phyloP scores from a whole-genome alignment of 2,329 filamentous ascomycete genomes.

The Cladophialophora yegresii region DNA sequence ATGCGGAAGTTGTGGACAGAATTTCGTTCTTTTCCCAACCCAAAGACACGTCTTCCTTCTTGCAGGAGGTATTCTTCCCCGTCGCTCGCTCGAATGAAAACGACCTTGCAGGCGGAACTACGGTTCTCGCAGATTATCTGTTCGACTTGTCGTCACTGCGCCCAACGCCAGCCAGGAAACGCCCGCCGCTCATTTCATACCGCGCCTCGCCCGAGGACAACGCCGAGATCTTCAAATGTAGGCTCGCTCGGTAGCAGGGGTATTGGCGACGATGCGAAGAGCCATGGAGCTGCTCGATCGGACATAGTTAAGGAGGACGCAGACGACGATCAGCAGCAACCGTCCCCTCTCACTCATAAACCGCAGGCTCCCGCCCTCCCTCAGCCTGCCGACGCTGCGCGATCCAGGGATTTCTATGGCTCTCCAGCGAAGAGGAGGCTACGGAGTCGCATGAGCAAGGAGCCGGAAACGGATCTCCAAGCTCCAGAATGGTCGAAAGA shows the following conservation, averaged over 20 bases:
- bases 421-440: slow-evolving; percentile 30
- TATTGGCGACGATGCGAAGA: slow-evolving; percentile 16
- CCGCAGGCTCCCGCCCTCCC: slow-evolving; percentile 1
- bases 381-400: slow-evolving; percentile 12
- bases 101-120: slow-evolving; percentile 34
- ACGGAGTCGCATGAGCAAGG: slow-evolving; percentile 26
- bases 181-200: slow-evolving; percentile 27
- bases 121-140: slow-evolving; percentile 31
- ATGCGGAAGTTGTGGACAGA: neutral
- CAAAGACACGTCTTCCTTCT: neutral
- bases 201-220: slow-evolving; percentile 16
- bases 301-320: slow-evolving; percentile 21
- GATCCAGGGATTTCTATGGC: slow-evolving; percentile 24
- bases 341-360: slow-evolving; percentile 4
- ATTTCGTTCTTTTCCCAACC: slow-evolving; percentile 7
- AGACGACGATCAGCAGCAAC: slow-evolving; percentile 8
- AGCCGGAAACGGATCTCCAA: slow-evolving; percentile 15
- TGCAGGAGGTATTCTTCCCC: neutral
- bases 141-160: slow-evolving; percentile 29
- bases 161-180: slow-evolving; percentile 20
- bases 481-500: slow-evolving; percentile 32
- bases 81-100: slow-evolving; percentile 34
- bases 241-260: slow-evolving; percentile 14
- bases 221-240: slow-evolving; percentile 24
- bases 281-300: slow-evolving; percentile 5